Evolutionary conservation across 2,329 filamentous ascomycete species (phyloP).

Genomic region (Talaromyces sp.): DNA sequence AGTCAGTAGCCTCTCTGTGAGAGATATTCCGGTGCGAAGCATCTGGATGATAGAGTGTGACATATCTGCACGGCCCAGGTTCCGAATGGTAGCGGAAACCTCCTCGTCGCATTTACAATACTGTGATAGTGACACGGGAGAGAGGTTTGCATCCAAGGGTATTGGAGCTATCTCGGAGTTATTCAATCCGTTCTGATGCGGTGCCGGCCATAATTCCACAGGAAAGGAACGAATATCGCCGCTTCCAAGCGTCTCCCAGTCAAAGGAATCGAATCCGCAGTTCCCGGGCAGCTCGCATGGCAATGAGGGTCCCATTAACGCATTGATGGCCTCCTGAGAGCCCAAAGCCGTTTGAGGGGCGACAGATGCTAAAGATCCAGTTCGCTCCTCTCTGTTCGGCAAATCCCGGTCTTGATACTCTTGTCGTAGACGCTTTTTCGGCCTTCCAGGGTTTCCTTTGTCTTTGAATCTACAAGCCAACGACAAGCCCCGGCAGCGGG

Average conservation of each 20-base stretch:
- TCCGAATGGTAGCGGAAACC: slow-evolving; percentile 15
- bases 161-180: not conserved
- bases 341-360: slow-evolving; percentile 2
- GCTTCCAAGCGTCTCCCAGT: slow-evolving; percentile 16
- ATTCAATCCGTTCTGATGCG: not conserved
- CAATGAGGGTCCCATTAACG: slow-evolving; percentile 13
- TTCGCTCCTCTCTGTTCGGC: not conserved
- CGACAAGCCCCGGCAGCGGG: slow-evolving; percentile 19
- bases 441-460: slow-evolving; percentile 23
- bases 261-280: slow-evolving; percentile 19
- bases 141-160: slow-evolving; percentile 10
- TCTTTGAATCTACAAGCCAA: slow-evolving; percentile 24
- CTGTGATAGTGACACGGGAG: slow-evolving; percentile 15
- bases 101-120: slow-evolving; percentile 21
- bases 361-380: not conserved
- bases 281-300: slow-evolving; percentile 15
- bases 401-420: slow-evolving; percentile 10
- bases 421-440: slow-evolving; percentile 20
- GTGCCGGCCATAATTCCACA: slow-evolving; percentile 13
- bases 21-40: slow-evolving; percentile 15
- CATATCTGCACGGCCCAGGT: slow-evolving; percentile 15
- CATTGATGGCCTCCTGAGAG: not conserved
- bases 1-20: slow-evolving; percentile 19
- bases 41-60: slow-evolving; percentile 17
- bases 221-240: slow-evolving; percentile 16